These are phyloP conservation scores for Acanthochlamys bracteata DNA, from an alignment of 106 monocot species.

Conservation along the genomic window DNA sequence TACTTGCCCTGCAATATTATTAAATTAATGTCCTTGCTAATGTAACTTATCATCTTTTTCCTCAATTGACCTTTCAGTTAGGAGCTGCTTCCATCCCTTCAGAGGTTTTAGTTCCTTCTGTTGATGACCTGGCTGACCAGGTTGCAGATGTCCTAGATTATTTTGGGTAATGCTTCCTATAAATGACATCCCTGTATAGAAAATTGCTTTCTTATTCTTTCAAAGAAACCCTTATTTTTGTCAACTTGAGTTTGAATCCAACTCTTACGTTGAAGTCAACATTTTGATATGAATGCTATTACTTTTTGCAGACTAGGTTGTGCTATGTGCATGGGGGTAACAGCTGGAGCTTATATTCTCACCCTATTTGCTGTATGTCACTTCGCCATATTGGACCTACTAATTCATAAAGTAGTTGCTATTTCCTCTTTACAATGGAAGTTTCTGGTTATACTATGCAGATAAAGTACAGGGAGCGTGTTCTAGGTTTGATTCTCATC, in stretches of 20 bases:
- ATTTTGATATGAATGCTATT: conserved; percentile 4
- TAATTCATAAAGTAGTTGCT: neutral
- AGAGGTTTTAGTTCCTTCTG: conserved; percentile 37
- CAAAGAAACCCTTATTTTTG: too few relatives aligned
- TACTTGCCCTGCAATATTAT: too few relatives aligned
- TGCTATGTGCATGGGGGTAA: conserved; percentile 71
- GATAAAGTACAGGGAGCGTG: conserved; percentile 54
- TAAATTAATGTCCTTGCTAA: conserved; percentile 1
- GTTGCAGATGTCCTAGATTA: conserved; percentile 57
- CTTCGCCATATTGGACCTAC: neutral
- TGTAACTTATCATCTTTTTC: conserved; percentile 12
- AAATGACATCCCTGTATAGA: neutral
- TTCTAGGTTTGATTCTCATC: conserved; percentile 54
- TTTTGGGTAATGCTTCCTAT: conserved; percentile 38
- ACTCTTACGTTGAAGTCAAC: neutral
- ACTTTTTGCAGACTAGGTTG: conserved; percentile 35
- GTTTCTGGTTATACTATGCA: conserved; percentile 13
- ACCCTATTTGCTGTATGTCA: conserved; percentile 63
- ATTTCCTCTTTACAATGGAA: neutral
- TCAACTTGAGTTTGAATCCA: neutral
- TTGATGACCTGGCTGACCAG: conserved; percentile 71
- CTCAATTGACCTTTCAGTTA: conserved; percentile 46
- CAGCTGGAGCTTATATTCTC: conserved; percentile 74
- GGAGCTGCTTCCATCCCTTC: conserved; percentile 65
- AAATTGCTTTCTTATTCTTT: neutral